phyloP scores from a whole-genome alignment of 2,329 filamentous ascomycete genomes.

The Ceratocystis smalleyi region DNA sequence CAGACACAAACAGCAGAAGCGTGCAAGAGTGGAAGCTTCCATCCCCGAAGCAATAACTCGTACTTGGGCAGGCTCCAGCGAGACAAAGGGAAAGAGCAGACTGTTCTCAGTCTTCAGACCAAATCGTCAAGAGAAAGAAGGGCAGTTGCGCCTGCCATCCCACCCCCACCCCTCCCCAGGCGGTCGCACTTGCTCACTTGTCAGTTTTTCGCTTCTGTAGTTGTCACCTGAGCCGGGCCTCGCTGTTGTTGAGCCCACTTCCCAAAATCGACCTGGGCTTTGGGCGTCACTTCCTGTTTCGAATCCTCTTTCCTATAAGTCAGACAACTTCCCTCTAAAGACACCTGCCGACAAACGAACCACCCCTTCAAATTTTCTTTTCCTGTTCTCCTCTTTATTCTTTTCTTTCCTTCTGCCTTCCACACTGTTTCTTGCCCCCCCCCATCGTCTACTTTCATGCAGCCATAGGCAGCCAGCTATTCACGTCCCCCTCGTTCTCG shows the following conservation, averaged over 20 bases:
- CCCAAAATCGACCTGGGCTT: not conserved
- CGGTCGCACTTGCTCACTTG: not conserved
- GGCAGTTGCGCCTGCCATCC: not conserved
- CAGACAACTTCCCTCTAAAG: not conserved
- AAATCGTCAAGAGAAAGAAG: not conserved
- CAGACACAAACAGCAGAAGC: not conserved
- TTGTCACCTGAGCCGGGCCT: not conserved
- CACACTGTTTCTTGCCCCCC: not conserved
- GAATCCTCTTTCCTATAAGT: slow-evolving; percentile 3
- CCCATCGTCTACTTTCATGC: not conserved
- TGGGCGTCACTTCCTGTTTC: slow-evolving; percentile 1
- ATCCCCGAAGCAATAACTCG: not conserved
- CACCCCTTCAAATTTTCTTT: not conserved
- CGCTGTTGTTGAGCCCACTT: not conserved
- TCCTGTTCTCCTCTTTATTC: not conserved
- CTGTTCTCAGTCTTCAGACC: not conserved
- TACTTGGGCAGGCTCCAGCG: not conserved
- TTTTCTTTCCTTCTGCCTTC: not conserved
- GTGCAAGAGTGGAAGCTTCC: not conserved
- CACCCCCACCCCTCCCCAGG: not conserved
- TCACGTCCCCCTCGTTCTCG: not conserved
- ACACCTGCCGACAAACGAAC: not conserved
- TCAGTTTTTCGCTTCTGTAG: not conserved
- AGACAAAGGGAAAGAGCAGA: not conserved
- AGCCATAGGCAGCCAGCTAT: not conserved